Percentiles rank a stretch among this genome's conserved stretches.
phyloP scores from a whole-genome alignment of 2,329 filamentous ascomycete species.

The Blastomyces emzantsi region DNA sequence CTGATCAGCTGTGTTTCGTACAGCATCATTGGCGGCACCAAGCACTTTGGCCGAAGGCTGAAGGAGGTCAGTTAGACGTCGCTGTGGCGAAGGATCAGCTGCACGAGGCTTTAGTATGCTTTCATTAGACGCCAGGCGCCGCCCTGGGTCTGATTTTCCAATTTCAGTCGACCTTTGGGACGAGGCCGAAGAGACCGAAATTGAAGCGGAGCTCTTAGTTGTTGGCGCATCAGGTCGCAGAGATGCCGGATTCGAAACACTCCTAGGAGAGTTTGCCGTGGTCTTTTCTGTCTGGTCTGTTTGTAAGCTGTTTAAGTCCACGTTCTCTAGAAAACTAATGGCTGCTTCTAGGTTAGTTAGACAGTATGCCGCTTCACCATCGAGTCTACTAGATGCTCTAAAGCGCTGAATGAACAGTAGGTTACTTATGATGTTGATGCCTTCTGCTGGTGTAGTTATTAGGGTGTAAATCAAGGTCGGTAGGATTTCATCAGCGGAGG shows the following conservation, averaged over 20 bases:
- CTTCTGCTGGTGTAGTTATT: constrained; percentile 79
- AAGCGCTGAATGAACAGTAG: constrained; percentile 92
- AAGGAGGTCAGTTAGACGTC: constrained; percentile 75
- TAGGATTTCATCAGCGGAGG: constrained; percentile 93
- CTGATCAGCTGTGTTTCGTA: constrained; percentile 83
- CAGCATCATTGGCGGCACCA: constrained; percentile 71
- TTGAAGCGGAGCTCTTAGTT: constrained; percentile 10
- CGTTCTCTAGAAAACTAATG: constrained; percentile 88
- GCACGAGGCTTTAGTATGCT: constrained; percentile 17
- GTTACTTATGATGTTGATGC: constrained; percentile 85
- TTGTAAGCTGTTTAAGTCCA: constrained; percentile 81
- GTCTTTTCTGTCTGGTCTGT: constrained; percentile 67
- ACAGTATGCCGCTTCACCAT: constrained; percentile 92
- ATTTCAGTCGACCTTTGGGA: constrained; percentile 23
- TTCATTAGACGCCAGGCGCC: neutral
- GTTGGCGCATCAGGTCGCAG: constrained; percentile 23
- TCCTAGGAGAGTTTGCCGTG: constrained; percentile 48
- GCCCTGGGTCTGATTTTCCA: constrained; percentile 11
- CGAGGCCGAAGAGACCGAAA: constrained; percentile 14
- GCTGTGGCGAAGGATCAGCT: constrained; percentile 51
- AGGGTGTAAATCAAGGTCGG: constrained; percentile 94
- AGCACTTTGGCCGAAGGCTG: constrained; percentile 75
- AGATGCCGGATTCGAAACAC: constrained; percentile 19
- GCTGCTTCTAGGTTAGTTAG: constrained; percentile 92
- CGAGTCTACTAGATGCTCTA: constrained; percentile 72